Base-by-base conservation (phyloP, 2,329 filamentous ascomycete genomes). In the Scedosporium dehoogii region DNA sequence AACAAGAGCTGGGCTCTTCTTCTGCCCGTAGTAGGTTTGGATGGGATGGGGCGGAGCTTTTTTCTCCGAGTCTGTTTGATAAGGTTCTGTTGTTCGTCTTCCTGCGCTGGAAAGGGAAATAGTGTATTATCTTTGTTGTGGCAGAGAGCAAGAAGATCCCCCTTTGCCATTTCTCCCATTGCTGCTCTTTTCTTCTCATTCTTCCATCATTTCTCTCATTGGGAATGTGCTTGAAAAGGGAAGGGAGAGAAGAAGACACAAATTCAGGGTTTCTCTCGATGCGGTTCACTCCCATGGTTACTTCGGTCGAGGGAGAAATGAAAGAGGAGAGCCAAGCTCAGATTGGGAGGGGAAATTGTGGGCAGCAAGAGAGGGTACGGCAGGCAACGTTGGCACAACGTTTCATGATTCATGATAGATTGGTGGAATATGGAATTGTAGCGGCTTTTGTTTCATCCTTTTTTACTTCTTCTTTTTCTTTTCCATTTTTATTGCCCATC, bases 11-110 rank as follows among this genome's bases (percentile, higher is more conserved):
- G 51, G 51, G 51, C 51, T 55, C 23, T 27, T 55, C 51, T 23
- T 14, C 18, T 29, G 51, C 51, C 12, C 7, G 18, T 23, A 23
- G 18, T 23, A 23, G 33, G 33, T 3, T 38, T 38, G 10, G 33
- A 38, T 38, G 33, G 33, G 14, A 6, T 6, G 27, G 25, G 25
- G 9, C 7, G 33, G 51, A 14, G 18, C 12, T 55, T 1, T 48
- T 23, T n/a, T 67, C 64, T 57, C 64, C 46, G 63, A 59, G 62
- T 66, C 65, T 73, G 73, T 67, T 48, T 59, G 63, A 63, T 53
- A 44, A 63, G 51, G 55, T 53, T 48, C 41, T 60, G 59, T 60
- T 64, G 55, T 61, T 62, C 61, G 63, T 62, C n/a, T n/a, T 51
- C 51, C 61, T 46, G 58, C 61, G 21, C 38, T 59, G 21, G 6